Conservation (phyloP, 208 protist genomes). For the Angomonas deanei region DNA sequence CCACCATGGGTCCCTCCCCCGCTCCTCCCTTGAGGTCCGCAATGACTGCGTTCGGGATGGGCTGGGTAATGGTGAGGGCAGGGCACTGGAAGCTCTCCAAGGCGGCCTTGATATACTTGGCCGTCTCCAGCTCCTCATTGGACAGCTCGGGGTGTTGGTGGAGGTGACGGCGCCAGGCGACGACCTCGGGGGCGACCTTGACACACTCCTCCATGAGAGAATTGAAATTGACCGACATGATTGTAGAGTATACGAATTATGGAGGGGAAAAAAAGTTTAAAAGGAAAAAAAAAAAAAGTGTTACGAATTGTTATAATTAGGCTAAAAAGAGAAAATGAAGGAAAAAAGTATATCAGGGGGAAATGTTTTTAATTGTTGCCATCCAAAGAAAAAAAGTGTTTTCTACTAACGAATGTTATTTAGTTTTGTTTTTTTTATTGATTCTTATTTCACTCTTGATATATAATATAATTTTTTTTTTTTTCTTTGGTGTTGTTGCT, state of each 20-base stretch:
- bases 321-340: no score
- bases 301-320: not conserved
- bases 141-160: conserved; percentile 48
- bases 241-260: not conserved
- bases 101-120: conserved; percentile 32
- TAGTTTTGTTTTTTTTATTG: conserved; percentile 2
- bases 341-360: no score
- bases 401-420: not conserved
- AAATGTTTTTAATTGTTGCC: no score
- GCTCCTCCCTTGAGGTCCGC: conserved; percentile 51
- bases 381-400: not conserved
- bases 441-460: conserved; percentile 1
- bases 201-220: conserved; percentile 13
- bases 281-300: conserved; percentile 9
- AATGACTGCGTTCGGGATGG: conserved; percentile 36
- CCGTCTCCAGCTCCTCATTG: conserved; percentile 43
- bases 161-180: conserved; percentile 58
- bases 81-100: conserved; percentile 32
- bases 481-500: not conserved
- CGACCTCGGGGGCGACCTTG: conserved; percentile 27
- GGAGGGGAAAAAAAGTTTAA: conserved; percentile 6
- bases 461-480: conserved; percentile 7
- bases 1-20: conserved; percentile 39
- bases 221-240: not conserved
- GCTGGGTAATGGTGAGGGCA: conserved; percentile 28